Evolutionary conservation across 805 yeast species (phyloP).

Genomic region (Schwanniomyces sp.): DNA sequence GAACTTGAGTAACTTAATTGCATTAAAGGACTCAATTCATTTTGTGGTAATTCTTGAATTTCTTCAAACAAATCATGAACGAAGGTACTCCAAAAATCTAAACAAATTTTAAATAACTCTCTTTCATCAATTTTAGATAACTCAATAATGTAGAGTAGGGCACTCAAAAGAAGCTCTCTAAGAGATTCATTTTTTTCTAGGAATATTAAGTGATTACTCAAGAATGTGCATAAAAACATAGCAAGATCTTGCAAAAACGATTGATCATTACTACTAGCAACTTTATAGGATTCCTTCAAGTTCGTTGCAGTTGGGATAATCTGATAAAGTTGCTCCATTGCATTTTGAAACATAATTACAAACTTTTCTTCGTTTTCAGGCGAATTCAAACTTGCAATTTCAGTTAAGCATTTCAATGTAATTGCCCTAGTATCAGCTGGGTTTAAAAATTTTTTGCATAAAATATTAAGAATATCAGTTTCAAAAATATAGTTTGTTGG

Average conservation of each 20-base stretch:
- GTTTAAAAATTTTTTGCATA: constrained; percentile 73
- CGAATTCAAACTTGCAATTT: constrained; percentile 70
- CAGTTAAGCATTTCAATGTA: constrained; percentile 90
- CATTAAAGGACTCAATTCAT: constrained; percentile 72
- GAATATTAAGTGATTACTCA: constrained; percentile 67
- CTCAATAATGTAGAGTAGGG: constrained; percentile 80
- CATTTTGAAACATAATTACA: constrained; percentile 63
- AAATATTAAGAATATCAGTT: constrained; percentile 71
- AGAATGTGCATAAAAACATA: constrained; percentile 83
- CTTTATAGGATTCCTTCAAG: constrained; percentile 66
- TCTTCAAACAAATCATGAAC: constrained; percentile 84
- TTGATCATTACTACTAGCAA: constrained; percentile 82
- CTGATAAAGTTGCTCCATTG: constrained; percentile 67
- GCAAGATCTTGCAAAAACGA: constrained; percentile 94
- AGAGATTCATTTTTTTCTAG: constrained; percentile 59
- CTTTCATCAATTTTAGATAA: constrained; percentile 91
- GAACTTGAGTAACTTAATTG: constrained; percentile 54
- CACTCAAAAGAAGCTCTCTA: constrained; percentile 61
- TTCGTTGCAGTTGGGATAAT: constrained; percentile 76
- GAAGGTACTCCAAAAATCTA: constrained; percentile 90
- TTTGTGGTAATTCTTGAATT: constrained; percentile 74
- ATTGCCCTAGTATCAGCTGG: constrained; percentile 80
- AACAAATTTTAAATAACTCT: constrained; percentile 90
- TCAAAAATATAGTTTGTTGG: constrained; percentile 89
- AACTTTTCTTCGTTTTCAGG: constrained; percentile 56